Percentiles rank a stretch among this genome's conserved stretches.
Evolutionary conservation across 2,329 filamentous ascomycete species (phyloP).

Genomic region (Arachnomyces sp.): DNA sequence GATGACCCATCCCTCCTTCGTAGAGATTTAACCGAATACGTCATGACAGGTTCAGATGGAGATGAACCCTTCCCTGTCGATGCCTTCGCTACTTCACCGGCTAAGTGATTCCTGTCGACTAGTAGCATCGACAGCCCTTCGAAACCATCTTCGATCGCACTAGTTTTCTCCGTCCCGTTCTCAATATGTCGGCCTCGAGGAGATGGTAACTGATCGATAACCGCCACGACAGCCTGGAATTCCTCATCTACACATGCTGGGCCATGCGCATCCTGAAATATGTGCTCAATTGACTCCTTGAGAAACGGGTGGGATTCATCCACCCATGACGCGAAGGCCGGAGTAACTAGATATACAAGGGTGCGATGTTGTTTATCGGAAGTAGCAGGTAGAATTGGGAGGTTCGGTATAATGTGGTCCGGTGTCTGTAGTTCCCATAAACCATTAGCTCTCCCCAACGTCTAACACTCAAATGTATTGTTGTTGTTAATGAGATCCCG

Average conservation of each 20-base stretch:
- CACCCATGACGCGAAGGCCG: conserved; percentile 31
- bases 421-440: conserved; percentile 15
- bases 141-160: conserved; percentile 10
- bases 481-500: too few relatives aligned
- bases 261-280: conserved; percentile 15
- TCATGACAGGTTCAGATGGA: conserved; percentile 25
- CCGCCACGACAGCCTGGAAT: conserved; percentile 25
- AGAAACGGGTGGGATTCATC: conserved; percentile 25
- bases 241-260: conserved; percentile 5
- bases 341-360: conserved; percentile 31
- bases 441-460: too few relatives aligned
- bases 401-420: conserved; percentile 23
- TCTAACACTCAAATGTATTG: too few relatives aligned
- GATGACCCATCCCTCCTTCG: conserved; percentile 3
- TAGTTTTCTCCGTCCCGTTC: not conserved
- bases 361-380: conserved; percentile 14
- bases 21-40: conserved; percentile 19
- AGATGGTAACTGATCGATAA: conserved; percentile 31
- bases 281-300: conserved; percentile 20
- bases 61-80: conserved; percentile 23
- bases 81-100: conserved; percentile 22
- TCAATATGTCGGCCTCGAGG: not conserved
- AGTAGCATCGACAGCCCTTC: conserved; percentile 31
- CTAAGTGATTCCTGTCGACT: conserved; percentile 18
- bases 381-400: conserved; percentile 14